These are phyloP conservation scores for Plasmodium sp. DNA, from an alignment of 169 alveolate species.

Conservation along the genomic window DNA sequence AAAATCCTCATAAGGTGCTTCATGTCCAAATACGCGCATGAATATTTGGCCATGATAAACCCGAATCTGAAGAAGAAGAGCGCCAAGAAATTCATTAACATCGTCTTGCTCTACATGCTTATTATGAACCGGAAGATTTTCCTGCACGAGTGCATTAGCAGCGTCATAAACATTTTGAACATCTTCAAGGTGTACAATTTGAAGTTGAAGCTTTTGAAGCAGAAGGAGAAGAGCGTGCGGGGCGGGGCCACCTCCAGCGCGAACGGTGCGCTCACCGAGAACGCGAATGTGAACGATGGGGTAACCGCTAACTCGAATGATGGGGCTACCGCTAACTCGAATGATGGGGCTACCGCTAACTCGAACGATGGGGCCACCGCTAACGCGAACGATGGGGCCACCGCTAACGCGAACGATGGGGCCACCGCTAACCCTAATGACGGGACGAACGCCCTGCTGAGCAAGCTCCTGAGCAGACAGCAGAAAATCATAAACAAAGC, in stretches of 20 bases:
- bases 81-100: constrained; percentile 52
- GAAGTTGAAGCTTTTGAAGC: constrained; percentile 61
- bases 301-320: not conserved
- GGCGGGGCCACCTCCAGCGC: not conserved
- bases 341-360: not conserved
- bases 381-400: not conserved
- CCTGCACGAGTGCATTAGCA: constrained; percentile 65
- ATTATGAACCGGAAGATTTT: constrained; percentile 71
- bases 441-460: not conserved
- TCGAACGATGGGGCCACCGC: not conserved
- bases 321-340: not conserved
- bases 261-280: not conserved
- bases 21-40: constrained; percentile 74
- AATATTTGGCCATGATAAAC: constrained; percentile 66
- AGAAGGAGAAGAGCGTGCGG: constrained; percentile 37
- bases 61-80: constrained; percentile 42
- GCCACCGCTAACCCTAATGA: not conserved
- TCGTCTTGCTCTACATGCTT: constrained; percentile 59
- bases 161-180: constrained; percentile 59
- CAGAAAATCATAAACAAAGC: constrained; percentile 71
- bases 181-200: constrained; percentile 67
- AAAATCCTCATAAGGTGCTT: constrained; percentile 69
- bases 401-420: not conserved
- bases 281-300: not conserved
- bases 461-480: constrained; percentile 30